Evolutionary conservation across 345 rosid species (phyloP).

Genomic region (Eucalyptus albens): DNA sequence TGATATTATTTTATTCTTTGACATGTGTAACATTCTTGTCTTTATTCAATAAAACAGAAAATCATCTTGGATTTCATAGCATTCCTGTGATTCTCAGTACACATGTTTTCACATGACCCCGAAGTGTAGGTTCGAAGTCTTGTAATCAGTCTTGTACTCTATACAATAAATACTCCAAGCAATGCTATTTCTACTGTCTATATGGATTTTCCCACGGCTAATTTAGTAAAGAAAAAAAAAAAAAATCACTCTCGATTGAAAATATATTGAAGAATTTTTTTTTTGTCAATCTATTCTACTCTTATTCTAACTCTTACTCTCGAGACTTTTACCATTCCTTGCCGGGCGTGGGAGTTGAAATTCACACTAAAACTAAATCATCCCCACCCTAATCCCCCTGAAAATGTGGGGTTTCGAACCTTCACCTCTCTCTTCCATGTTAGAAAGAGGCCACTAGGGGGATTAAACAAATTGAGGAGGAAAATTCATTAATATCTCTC

Average conservation of each 20-base stretch:
- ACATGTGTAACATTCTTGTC: neutral
- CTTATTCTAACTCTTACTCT: too few species aligned
- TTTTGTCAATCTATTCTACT: too few species aligned
- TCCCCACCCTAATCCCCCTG: fast-evolving
- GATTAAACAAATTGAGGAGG: neutral
- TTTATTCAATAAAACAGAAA: neutral
- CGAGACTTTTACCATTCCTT: fast-evolving
- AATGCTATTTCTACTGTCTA: neutral
- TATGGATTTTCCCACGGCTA: neutral
- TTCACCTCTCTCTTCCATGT: fast-evolving
- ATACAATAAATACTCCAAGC: neutral
- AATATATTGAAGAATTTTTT: too few species aligned
- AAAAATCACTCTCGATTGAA: neutral
- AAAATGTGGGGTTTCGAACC: too few species aligned
- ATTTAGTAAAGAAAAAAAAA: neutral
- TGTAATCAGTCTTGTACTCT: neutral
- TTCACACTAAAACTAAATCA: too few species aligned
- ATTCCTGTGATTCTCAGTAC: neutral
- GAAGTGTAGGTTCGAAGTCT: neutral
- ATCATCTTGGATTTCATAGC: neutral
- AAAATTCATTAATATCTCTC: too few species aligned
- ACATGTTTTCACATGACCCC: neutral
- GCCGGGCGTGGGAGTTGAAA: fast-evolving
- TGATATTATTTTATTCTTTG: neutral
- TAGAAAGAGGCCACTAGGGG: too few species aligned